Evolutionary conservation across 2,329 filamentous ascomycete genomes (phyloP).

Genomic region (Ceratocystis papillata): DNA sequence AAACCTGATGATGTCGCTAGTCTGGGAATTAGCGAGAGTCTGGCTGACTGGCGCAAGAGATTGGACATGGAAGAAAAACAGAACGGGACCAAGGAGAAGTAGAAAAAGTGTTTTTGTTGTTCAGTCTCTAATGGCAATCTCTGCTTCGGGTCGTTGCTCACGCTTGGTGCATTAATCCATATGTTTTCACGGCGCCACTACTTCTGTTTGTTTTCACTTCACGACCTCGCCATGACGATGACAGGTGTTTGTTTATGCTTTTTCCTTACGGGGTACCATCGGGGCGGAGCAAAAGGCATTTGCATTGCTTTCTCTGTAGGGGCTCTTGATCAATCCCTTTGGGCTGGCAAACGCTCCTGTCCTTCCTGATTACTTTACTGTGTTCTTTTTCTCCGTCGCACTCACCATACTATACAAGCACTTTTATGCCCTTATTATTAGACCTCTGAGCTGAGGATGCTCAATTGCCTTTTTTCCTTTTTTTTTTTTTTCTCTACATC

Average conservation of each 20-base stretch:
- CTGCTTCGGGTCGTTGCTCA: background rate
- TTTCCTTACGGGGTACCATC: background rate
- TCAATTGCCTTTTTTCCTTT: background rate
- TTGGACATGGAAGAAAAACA: slow-evolving; percentile 47
- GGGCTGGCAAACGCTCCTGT: background rate
- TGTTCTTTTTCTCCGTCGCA: slow-evolving; percentile 5
- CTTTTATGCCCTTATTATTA: background rate
- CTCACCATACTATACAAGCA: background rate
- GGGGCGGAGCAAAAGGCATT: slow-evolving; percentile 1
- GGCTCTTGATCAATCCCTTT: no score
- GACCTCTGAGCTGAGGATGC: background rate
- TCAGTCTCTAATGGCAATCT: background rate
- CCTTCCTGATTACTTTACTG: slow-evolving; percentile 19
- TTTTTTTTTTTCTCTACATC: background rate
- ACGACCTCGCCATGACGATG: slow-evolving; percentile 13
- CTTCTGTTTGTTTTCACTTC: slow-evolving; percentile 10
- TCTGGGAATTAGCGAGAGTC: slow-evolving; percentile 53
- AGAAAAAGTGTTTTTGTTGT: background rate
- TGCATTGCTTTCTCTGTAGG: background rate
- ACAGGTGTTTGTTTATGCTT: background rate
- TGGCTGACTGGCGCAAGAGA: slow-evolving; percentile 70
- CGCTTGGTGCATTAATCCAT: background rate
- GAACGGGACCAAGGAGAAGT: slow-evolving; percentile 28
- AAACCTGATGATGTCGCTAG: slow-evolving; percentile 37
- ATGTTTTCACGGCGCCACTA: background rate